Conservation (phyloP, 768 basidiomycete species). For the Galerina sulciceps region DNA sequence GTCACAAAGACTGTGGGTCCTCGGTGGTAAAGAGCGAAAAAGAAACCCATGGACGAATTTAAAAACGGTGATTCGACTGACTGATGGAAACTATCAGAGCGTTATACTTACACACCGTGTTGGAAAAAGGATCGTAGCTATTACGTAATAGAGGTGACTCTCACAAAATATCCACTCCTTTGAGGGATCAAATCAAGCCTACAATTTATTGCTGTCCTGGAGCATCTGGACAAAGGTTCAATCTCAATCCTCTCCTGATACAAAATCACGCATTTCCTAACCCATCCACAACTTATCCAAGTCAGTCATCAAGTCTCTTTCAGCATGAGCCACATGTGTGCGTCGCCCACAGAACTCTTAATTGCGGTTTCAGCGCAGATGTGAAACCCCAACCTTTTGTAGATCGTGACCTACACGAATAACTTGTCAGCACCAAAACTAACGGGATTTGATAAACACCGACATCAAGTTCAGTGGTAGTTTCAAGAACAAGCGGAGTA, state of each 20-base stretch:
- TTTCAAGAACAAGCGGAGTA: slow-evolving; percentile 28
- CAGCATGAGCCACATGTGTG: slow-evolving; percentile 21
- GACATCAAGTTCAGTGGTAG: slow-evolving; percentile 31
- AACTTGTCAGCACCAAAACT: not conserved
- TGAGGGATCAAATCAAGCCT: too few relatives aligned
- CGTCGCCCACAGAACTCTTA: slow-evolving; percentile 16
- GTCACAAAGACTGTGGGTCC: too few relatives aligned
- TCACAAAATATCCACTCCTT: too few relatives aligned
- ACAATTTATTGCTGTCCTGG: too few relatives aligned
- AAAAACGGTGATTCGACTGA: not conserved
- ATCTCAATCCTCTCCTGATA: too few relatives aligned
- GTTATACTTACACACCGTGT: not conserved
- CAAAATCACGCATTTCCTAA: too few relatives aligned
- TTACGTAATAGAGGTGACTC: too few relatives aligned
- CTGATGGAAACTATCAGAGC: not conserved
- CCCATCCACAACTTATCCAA: too few relatives aligned
- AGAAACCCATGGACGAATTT: too few relatives aligned
- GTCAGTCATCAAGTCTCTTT: slow-evolving; percentile 9
- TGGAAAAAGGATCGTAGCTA: too few relatives aligned
- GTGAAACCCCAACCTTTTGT: slow-evolving; percentile 20
- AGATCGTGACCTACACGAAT: slow-evolving; percentile 16
- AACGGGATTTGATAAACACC: not conserved
- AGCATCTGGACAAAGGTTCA: too few relatives aligned
- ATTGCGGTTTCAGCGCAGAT: slow-evolving; percentile 23
- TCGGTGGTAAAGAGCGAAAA: too few relatives aligned